Evolutionary conservation across 2,329 filamentous ascomycete genomes (phyloP).

Genomic region (Penicillium sp.): DNA sequence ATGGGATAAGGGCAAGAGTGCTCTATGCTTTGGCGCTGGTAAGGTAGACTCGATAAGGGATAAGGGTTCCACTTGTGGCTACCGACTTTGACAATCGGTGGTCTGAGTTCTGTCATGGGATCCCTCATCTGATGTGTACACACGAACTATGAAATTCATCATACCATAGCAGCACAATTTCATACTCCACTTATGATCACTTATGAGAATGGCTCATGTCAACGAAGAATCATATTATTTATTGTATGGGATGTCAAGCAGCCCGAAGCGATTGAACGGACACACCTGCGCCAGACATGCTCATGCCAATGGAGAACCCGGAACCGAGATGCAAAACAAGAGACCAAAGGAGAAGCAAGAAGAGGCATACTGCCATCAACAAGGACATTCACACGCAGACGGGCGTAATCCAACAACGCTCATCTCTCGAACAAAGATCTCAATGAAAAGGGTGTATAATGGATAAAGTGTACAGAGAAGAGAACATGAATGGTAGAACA

Average conservation of each 20-base stretch:
- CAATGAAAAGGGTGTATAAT: slow-evolving; percentile 20
- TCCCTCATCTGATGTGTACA: background rate
- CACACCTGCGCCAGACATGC: slow-evolving; percentile 17
- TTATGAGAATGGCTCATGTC: background rate
- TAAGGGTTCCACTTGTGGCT: background rate
- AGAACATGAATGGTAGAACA: slow-evolving; percentile 9
- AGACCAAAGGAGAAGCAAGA: slow-evolving; percentile 2
- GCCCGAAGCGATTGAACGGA: slow-evolving; percentile 5
- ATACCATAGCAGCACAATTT: background rate
- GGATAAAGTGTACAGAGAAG: slow-evolving; percentile 27
- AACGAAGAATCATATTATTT: slow-evolving; percentile 3
- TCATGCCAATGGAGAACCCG: slow-evolving; percentile 13
- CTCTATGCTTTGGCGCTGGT: too few relatives aligned
- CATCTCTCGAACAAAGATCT: background rate
- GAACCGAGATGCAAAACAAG: background rate
- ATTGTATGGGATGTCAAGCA: slow-evolving; percentile 10
- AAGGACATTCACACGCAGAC: background rate
- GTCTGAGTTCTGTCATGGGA: background rate
- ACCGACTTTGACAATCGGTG: background rate
- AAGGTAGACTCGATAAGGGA: background rate
- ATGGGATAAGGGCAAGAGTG: slow-evolving; percentile 43
- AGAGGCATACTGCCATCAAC: background rate
- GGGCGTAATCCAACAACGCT: background rate
- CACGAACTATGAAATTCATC: background rate
- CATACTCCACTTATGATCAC: background rate